A percentile compares a stretch with the other conserved stretches of the same genome.
phyloP scores from a whole-genome alignment of 768 basidiomycete species.

The Serpula lacrymans region DNA sequence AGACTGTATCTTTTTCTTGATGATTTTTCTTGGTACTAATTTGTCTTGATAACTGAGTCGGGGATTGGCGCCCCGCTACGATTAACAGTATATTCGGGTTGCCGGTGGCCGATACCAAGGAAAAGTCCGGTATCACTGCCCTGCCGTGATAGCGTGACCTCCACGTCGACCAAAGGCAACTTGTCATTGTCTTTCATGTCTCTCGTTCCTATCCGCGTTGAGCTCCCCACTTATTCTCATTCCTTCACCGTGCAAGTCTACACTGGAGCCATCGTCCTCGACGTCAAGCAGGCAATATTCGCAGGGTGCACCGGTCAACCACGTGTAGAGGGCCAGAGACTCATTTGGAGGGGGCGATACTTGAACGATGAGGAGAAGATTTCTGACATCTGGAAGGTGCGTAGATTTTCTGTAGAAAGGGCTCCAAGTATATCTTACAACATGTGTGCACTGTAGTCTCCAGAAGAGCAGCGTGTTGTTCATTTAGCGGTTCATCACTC shows the following conservation, averaged over 20 bases:
- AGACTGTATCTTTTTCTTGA: no score
- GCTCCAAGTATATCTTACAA: not conserved
- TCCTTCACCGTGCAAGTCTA: constrained; percentile 59
- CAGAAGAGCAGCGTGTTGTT: constrained; percentile 56
- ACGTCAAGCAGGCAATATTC: constrained; percentile 68
- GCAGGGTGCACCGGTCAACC: constrained; percentile 61
- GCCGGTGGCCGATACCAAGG: no score
- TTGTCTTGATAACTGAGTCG: no score
- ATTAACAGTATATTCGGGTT: no score
- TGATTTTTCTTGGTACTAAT: no score
- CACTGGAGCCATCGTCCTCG: constrained; percentile 45
- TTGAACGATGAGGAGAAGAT: constrained; percentile 64
- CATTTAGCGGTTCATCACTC: constrained; percentile 81
- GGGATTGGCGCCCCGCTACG: no score
- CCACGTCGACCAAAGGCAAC: no score
- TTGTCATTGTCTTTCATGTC: constrained; percentile 17
- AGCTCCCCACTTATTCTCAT: constrained; percentile 70
- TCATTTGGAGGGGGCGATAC: constrained; percentile 73
- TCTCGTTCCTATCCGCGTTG: constrained; percentile 50
- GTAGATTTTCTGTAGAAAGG: constrained; percentile 15
- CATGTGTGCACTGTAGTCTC: constrained; percentile 34
- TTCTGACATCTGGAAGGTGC: constrained; percentile 67
- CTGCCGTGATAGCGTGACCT: no score
- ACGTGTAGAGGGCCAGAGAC: constrained; percentile 64
- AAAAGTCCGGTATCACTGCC: no score